Evolutionary conservation across 2,329 filamentous ascomycete genomes (phyloP).

Genomic region (Biscogniauxia marginata): DNA sequence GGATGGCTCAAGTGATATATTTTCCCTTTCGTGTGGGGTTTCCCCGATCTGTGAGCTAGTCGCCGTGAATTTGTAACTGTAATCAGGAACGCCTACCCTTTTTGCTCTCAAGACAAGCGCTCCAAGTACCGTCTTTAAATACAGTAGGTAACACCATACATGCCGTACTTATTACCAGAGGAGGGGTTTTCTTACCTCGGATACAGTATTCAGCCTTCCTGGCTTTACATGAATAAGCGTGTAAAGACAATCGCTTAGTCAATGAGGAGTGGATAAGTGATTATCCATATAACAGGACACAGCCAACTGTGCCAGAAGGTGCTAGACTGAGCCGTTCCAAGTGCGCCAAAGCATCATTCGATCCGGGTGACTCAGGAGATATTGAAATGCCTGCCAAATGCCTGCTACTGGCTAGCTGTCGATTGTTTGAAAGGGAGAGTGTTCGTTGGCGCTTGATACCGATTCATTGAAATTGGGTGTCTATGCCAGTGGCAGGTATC

Average conservation of each 20-base stretch:
- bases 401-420: slow-evolving; percentile 12
- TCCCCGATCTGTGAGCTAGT: background rate
- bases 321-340: background rate
- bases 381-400: background rate
- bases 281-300: slow-evolving; percentile 1
- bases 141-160: background rate
- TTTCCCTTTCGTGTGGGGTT: background rate
- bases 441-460: slow-evolving; percentile 3
- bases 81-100: background rate
- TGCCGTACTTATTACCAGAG: background rate
- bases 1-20: background rate
- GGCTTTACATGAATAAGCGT: background rate
- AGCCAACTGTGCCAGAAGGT: background rate
- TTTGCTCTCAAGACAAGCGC: background rate
- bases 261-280: slow-evolving; percentile 11
- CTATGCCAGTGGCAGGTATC: slow-evolving; percentile 7
- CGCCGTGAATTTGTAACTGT: background rate
- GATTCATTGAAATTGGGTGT: slow-evolving; percentile 9
- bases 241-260: slow-evolving; percentile 9
- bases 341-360: slow-evolving; percentile 1
- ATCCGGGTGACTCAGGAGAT: background rate
- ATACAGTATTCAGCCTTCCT: background rate
- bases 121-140: background rate
- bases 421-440: slow-evolving; percentile 16
- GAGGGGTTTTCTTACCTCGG: too few species aligned